Conservation (phyloP, 495 filamentous ascomycete genomes). For the Aspergillus diversus region DNA sequence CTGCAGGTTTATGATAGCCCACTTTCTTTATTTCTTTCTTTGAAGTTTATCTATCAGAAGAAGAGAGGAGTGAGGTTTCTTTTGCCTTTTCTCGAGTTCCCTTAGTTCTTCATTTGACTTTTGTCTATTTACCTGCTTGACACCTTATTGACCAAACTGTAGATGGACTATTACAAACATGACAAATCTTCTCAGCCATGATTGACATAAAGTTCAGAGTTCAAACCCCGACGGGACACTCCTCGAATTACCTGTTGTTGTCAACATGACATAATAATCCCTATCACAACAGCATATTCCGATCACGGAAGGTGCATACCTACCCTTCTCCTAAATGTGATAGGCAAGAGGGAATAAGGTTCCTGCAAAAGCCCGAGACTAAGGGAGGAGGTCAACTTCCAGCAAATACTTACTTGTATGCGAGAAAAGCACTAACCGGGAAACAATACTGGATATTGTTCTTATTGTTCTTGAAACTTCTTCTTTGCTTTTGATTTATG, state of each 20-base stretch:
- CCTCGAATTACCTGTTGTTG: no score
- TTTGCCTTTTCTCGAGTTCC: neutral
- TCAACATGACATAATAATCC: neutral
- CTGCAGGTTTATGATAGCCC: no score
- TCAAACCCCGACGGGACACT: no score
- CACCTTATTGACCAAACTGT: neutral
- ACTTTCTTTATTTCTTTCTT: no score
- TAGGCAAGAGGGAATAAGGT: neutral
- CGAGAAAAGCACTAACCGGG: neutral
- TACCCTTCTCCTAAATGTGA: neutral
- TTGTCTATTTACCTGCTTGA: neutral
- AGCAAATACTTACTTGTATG: neutral
- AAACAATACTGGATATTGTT: neutral
- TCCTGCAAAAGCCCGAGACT: neutral
- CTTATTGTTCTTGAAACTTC: neutral
- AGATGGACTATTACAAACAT: neutral
- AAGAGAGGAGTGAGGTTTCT: neutral
- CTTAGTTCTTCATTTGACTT: neutral
- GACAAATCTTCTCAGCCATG: neutral
- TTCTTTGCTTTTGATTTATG: neutral
- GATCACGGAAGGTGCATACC: neutral
- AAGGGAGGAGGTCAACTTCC: neutral
- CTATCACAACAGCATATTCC: neutral
- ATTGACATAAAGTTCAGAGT: neutral
- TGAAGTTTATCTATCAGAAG: no score